Base-by-base conservation (phyloP, 768 basidiomycete genomes). In the Rhodotorula graminis region DNA sequence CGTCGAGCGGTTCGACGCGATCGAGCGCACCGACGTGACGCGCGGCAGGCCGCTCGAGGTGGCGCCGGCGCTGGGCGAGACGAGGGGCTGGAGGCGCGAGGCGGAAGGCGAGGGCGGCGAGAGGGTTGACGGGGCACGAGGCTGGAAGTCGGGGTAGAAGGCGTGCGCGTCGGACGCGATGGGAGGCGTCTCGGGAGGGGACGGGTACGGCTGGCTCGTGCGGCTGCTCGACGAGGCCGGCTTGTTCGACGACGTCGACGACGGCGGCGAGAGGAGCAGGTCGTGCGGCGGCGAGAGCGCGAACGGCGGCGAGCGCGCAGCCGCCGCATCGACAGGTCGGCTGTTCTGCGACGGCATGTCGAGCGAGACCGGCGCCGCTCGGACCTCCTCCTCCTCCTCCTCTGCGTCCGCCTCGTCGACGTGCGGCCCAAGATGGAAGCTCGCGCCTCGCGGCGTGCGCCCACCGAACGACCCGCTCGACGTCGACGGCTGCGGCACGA, bases 201-300 rank as follows among this genome's bases (percentile, higher is more conserved):
- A 72, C 8, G 71, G 71, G 33, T 72, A 72, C n/a, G 50, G 47
- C 53, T 67, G 40, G 29, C 40, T 52, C 16, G 53, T 55, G n/a
- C 29, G 10, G 31, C 33, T 21, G 19, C 18, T 1, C 10, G 11
- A 10, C 25, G 11, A 14, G 37, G 37, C 37, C 5, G 37, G 37
- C 5, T 9, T 9, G 5, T 37, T 37, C 37, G 37, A 37, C 5
- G 37, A 37, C 37, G 37, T 5, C 37, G 37, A 37, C 37, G 37
- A 37, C 37, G n/a, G n/a, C n/a, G 46, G 23, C 47, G 25, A n/a
- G 52, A 55, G 27, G 53, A 15, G 25, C 6, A 46, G 21, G 21
- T 29, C 18, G 29, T 4, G 33, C 8, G 27, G 31, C 5, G 29
- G 44, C 57, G 44, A 58, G 14, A 33, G 33, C 29, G 18, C 61